Evolutionary conservation across 1,139 yeast genomes (phyloP).

Genomic region (Torulaspora pretoriensis): DNA sequence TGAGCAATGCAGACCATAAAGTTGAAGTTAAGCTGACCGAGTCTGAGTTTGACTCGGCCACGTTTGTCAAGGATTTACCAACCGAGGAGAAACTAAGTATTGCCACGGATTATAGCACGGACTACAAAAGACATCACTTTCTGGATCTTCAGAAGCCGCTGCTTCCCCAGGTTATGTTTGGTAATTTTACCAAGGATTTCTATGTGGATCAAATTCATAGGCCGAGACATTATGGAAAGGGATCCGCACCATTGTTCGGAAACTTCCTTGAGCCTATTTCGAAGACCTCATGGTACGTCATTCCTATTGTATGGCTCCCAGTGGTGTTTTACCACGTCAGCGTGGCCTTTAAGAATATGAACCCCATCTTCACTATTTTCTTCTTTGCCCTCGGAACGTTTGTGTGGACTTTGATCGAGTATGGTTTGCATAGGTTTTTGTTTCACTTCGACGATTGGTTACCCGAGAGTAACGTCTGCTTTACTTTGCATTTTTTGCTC

Average conservation of each 20-base stretch:
- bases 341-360: constrained; percentile 40
- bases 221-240: constrained; percentile 89
- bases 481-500: constrained; percentile 78
- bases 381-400: constrained; percentile 63
- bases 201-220: constrained; percentile 94
- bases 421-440: constrained; percentile 78
- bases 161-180: constrained; percentile 68
- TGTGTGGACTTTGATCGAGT: constrained; percentile 91
- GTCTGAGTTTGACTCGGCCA: constrained; percentile 44
- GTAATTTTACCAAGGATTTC: constrained; percentile 77
- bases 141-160: constrained; percentile 81
- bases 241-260: constrained; percentile 86
- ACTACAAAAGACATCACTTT: constrained; percentile 73
- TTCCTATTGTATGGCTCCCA: constrained; percentile 88
- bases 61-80: constrained; percentile 59
- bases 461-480: constrained; percentile 73
- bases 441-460: constrained; percentile 86
- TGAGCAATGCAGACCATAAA: constrained; percentile 39
- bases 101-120: constrained; percentile 72
- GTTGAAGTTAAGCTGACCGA: constrained; percentile 41
- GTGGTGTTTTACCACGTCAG: constrained; percentile 54
- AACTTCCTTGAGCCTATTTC: constrained; percentile 68
- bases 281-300: constrained; percentile 72
- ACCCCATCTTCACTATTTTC: constrained; percentile 34
- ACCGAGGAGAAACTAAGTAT: constrained; percentile 66